Conservation (phyloP, 1,284 basidiomycete species). For the Apiotrichum mycotoxinovorans region DNA sequence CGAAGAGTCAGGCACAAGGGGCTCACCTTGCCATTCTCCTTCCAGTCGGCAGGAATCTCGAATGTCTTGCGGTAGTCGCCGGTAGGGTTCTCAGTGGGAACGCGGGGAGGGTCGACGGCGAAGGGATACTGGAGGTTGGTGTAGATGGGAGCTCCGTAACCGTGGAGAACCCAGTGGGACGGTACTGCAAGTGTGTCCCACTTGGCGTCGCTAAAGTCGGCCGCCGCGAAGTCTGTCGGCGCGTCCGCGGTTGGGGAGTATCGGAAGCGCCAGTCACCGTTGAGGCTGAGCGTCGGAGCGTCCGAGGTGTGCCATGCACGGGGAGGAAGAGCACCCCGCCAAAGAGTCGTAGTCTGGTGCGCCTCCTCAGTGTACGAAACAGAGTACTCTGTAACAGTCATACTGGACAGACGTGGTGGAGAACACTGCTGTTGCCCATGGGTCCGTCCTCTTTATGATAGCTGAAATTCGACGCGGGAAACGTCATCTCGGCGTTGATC, state of each 20-base stretch:
- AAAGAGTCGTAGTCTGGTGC: conserved; percentile 17
- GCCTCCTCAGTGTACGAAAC: conserved; percentile 1
- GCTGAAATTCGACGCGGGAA: not conserved
- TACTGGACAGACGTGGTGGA: not conserved
- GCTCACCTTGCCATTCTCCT: conserved; percentile 3
- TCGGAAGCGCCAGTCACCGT: conserved; percentile 23
- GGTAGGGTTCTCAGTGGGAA: conserved; percentile 21
- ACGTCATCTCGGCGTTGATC: not conserved
- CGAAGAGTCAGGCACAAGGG: not conserved
- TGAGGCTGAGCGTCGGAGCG: conserved; percentile 11
- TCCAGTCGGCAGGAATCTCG: conserved; percentile 8
- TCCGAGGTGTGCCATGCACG: conserved; percentile 16
- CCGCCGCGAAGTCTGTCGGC: not conserved
- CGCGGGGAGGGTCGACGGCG: conserved; percentile 14
- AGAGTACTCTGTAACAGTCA: not conserved
- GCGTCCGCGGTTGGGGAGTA: conserved; percentile 6
- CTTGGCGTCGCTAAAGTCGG: not conserved
- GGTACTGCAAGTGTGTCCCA: conserved; percentile 17
- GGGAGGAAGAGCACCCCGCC: conserved; percentile 15
- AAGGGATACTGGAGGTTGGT: conserved; percentile 21
- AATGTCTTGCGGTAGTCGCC: conserved; percentile 17
- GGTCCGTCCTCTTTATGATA: not conserved
- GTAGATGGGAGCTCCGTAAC: conserved; percentile 14
- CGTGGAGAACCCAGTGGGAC: conserved; percentile 18
- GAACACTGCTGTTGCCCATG: not conserved